Evolutionary conservation across 257 asterid species (phyloP), one percentile per base, ranked within the genome.

Genomic region (Rhazya stricta): DNA sequence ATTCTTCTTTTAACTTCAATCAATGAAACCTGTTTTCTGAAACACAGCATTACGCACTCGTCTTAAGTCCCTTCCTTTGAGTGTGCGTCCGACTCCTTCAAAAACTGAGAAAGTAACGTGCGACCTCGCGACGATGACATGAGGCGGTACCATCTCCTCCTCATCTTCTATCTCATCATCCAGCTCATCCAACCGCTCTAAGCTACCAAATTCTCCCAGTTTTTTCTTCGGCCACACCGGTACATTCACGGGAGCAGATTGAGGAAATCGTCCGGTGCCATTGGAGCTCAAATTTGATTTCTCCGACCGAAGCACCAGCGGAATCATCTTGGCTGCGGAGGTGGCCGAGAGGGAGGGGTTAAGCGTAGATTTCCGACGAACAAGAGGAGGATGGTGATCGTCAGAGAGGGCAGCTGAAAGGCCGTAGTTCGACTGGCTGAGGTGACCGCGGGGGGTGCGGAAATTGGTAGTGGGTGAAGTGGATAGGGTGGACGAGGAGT

Each of bases 31-130:
- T 84, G 98, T 89, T 87, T 84, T 80, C 93, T 83, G 98, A 48
- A 93, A 88, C 60, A 91, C 98, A 46, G 98, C 91, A 79, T 93
- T 90, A 53, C 97, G 89, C 37, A 91, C 91, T 74, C 96, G 86
- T 75, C 97, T 83, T 57, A 91, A 66, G 78, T 91, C 97, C 80
- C 97, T 83, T 30, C 98, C 98, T 76, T 93, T 93, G 25, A 93
- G 91, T 50, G 97, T 93, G 83, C 96, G 78, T 53, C 97, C 98
- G 3, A 82, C 92, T 77, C 98, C 96, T 81, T 93, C 98, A 54
- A 93, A 93, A 75, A 93, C 97, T 30, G 98, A 91, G 85, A 87
- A 87, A 2, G 93, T 93, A 85, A 85, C 94, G 89, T 91, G 97
- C 74, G 96, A 89, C 78, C 91, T 79, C 15, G 96, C 94, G 29